Base-by-base conservation (phyloP, 2,329 filamentous ascomycete species). In the Botryotinia globosa region DNA sequence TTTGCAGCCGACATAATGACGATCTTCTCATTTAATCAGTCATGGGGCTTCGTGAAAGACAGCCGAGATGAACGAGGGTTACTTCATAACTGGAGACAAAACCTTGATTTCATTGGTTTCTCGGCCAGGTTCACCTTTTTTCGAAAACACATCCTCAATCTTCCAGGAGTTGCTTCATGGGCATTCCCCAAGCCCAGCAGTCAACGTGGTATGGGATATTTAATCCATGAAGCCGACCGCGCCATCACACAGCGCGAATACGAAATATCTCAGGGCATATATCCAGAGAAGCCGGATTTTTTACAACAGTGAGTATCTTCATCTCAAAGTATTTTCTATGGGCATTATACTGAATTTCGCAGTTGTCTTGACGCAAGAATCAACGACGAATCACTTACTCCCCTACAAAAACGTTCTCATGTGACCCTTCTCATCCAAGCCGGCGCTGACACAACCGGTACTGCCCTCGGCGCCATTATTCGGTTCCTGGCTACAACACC, bases 41-140 rank as follows among this genome's bases (percentile, higher is more conserved):
- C 82, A 4, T 84, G 82, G 78, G 82, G 82, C 0, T 82, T 82
- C 69, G 80, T 84, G 22, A 71, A 78, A 73, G 82, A 83, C 63
- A 79, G 81, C 71, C 78, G 81, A 37, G 83, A 84, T 74, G 82
- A 83, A 73, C 79, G 80, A 39, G 74, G 75, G 22, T 78, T 83
- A 32, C 75, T 83, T 20, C 7, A 39, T 0, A 7, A 16, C 25
- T 71, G 69, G 69, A 63, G 69, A 42, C 9, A 71, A 65, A 1
- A 6, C 3, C 61, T 71, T 29, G 69, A 71, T 44, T 44, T 71
- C 34, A 0, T 56, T 6, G 69, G 69, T 9, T 71, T 71, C n/a
- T 0, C 9, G 10, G 32, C 44, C 29, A 63, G 69, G 12, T 71
- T 64, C 22, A 71, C 69, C 20, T 44, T 65, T 1, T 71, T 71